Conservation (phyloP, 192 early-diverging fungal genomes). For the Spizellomyces punctatus region DNA sequence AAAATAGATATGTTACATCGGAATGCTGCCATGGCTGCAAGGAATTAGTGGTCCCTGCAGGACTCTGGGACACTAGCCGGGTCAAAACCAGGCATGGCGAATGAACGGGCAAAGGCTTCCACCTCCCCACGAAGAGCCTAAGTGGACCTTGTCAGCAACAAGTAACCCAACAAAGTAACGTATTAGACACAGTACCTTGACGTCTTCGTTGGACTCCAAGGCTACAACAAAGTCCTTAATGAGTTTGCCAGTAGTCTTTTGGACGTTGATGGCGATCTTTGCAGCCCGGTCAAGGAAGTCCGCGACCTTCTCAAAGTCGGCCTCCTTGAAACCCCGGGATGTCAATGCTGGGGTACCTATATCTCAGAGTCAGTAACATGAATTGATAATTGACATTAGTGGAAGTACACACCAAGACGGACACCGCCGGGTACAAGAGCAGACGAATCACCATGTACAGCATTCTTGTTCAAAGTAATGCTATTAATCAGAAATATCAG, state of each 20-base stretch:
- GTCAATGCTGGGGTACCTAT: conserved; percentile 84
- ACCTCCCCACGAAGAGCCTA: conserved; percentile 81
- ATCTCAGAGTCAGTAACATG: not conserved
- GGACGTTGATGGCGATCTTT: conserved; percentile 85
- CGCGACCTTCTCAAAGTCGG: conserved; percentile 94
- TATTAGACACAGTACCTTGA: conserved; percentile 50
- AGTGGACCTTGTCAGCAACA: not conserved
- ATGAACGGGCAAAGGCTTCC: conserved; percentile 86
- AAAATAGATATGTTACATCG: too few relatives aligned
- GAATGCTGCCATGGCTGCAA: too few relatives aligned
- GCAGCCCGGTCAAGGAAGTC: conserved; percentile 95
- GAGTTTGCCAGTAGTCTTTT: conserved; percentile 86
- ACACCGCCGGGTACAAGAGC: conserved; percentile 98
- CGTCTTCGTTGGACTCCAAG: conserved; percentile 75
- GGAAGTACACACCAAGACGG: conserved; percentile 57
- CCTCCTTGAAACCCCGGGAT: conserved; percentile 93
- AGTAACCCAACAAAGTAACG: too few relatives aligned
- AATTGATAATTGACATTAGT: not conserved
- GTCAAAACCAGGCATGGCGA: conserved; percentile 98
- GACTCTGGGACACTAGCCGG: conserved; percentile 47
- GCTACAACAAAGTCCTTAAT: conserved; percentile 98
- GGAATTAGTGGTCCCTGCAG: conserved; percentile 27
- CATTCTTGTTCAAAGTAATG: conserved; percentile 99
- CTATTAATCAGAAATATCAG: conserved; percentile 19
- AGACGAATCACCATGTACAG: conserved; percentile 93